Evolutionary conservation across 192 early-diverging fungal genomes (phyloP), one percentile per base, ranked within the genome.

Genomic region (Globomyces pollinis-pini): DNA sequence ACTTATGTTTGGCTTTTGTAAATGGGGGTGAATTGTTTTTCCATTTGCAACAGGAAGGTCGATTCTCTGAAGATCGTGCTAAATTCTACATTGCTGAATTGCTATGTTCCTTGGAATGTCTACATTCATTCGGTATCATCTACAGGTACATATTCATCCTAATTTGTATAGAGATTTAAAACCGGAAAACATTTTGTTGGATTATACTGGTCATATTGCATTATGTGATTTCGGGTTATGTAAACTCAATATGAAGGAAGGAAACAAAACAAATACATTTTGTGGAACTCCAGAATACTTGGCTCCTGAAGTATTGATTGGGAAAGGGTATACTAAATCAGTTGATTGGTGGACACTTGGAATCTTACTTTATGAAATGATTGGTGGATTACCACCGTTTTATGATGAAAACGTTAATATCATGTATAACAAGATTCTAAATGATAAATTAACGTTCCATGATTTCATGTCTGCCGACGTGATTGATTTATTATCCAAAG

Each of bases 251-350:
- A 53, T 79, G 11, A 47, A 67, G 16, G 13, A 56, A 38, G 71
- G 66, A n/a, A 18, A 39, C 21, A 58, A 65, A 57, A 88, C 84
- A 1, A 90, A 80, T 63, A 88, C 88, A 0, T 80, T 93, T 41
- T 91, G 93, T 6, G 92, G 92, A 6, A 84, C 84, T 31, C 90
- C 91, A 33, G 90, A 94, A 68, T 94, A 94, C 80, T 93, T 94
- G 91, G 92, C 92, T 7, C 88, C 88, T 9, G 92, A 94, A 67
- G 41, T 42, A 3, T 83, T 93, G 23, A 73, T 94, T 29, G 71
- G 66, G 52, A 77, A 76, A 11, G 52, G 61, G 26, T 88, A 89
- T 62, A 84, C 77, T 59, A 68, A 76, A 26, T 74, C 66, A 28
- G 86, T 86, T 28, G 88, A 89, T 62, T 88, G 85, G 64, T 89